Percentiles rank a stretch among this genome's conserved stretches.
Evolutionary conservation across 2,329 filamentous ascomycete species (phyloP).

Genomic region (Tolypocladium guangdongense): DNA sequence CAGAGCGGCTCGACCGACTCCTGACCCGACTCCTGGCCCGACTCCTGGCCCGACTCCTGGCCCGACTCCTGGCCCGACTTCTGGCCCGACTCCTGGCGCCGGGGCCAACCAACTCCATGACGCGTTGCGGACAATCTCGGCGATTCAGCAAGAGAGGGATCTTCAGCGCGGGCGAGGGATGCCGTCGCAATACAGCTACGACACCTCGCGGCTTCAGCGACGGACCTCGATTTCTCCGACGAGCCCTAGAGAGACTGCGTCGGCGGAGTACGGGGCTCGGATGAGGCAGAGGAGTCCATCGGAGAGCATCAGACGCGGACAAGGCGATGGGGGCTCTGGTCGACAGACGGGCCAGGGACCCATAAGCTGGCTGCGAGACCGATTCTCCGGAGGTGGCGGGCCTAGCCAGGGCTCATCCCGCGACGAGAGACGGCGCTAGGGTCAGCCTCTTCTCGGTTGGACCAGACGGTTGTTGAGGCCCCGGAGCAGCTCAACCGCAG

Average conservation of each 20-base stretch:
- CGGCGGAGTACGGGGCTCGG: slow-evolving; percentile 18
- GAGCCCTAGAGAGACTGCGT: slow-evolving; percentile 17
- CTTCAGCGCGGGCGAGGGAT: slow-evolving; percentile 14
- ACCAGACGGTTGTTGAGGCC: neutral
- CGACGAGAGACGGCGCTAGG: slow-evolving; percentile 17
- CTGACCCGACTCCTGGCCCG: too few species aligned
- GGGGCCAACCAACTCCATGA: slow-evolving; percentile 13
- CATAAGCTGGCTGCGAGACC: slow-evolving; percentile 32
- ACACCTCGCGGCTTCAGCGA: slow-evolving; percentile 23
- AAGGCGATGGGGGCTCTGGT: slow-evolving; percentile 18
- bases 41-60: too few species aligned
- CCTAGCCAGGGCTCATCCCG: slow-evolving; percentile 15
- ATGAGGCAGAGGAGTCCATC: slow-evolving; percentile 29
- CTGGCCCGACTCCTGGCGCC: neutral
- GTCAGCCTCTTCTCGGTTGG: neutral
- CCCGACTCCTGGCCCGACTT: too few species aligned
- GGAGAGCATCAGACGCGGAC: slow-evolving; percentile 19
- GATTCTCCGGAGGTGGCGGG: slow-evolving; percentile 21
- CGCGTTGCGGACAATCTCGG: slow-evolving; percentile 17
- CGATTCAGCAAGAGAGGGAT: slow-evolving; percentile 13
- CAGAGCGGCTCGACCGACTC: neutral
- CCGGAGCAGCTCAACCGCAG: neutral
- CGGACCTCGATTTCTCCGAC: slow-evolving; percentile 28
- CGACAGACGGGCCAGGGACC: slow-evolving; percentile 23
- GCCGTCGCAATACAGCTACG: slow-evolving; percentile 17